A percentile compares a stretch with the other conserved stretches of the same genome.
These are phyloP conservation scores for Pholiota molesta DNA, from an alignment of 768 basidiomycete genomes.

Conservation along the genomic window DNA sequence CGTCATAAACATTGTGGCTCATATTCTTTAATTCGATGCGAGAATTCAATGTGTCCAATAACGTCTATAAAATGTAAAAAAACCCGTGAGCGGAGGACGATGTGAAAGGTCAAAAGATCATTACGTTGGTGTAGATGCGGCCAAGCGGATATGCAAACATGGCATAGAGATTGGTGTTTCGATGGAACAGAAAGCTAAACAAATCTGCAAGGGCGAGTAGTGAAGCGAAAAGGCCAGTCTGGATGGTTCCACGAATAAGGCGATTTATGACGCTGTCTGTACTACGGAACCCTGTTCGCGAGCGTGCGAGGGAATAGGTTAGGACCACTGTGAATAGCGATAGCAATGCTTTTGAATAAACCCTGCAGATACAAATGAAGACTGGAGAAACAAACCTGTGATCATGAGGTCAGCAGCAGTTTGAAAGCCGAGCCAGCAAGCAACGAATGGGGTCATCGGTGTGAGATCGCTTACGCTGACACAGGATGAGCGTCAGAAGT, in stretches of 20 bases:
- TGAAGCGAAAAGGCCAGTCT: constrained; percentile 57
- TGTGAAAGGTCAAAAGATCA: neutral
- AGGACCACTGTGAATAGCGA: constrained; percentile 23
- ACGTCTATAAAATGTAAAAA: constrained; percentile 32
- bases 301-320: constrained; percentile 37
- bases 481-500: neutral
- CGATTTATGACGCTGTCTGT: constrained; percentile 57
- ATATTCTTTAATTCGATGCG: constrained; percentile 35
- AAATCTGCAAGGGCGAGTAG: constrained; percentile 54
- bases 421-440: constrained; percentile 53
- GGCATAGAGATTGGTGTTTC: constrained; percentile 35
- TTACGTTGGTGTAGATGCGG: constrained; percentile 51
- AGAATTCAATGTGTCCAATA: constrained; percentile 47
- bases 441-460: constrained; percentile 42
- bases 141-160: constrained; percentile 41
- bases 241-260: constrained; percentile 56
- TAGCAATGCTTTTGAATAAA: neutral
- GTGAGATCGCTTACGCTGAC: constrained; percentile 41
- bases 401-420: constrained; percentile 45
- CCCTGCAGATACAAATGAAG: constrained; percentile 3
- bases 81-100: neutral
- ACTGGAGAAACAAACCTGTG: constrained; percentile 35
- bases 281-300: constrained; percentile 51
- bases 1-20: constrained; percentile 25
- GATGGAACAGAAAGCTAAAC: constrained; percentile 40